Percentiles rank a stretch among this genome's conserved stretches.
These are phyloP conservation scores for Xerocomus potaroensis DNA, from an alignment of 768 basidiomycete genomes.

Conservation along the genomic window DNA sequence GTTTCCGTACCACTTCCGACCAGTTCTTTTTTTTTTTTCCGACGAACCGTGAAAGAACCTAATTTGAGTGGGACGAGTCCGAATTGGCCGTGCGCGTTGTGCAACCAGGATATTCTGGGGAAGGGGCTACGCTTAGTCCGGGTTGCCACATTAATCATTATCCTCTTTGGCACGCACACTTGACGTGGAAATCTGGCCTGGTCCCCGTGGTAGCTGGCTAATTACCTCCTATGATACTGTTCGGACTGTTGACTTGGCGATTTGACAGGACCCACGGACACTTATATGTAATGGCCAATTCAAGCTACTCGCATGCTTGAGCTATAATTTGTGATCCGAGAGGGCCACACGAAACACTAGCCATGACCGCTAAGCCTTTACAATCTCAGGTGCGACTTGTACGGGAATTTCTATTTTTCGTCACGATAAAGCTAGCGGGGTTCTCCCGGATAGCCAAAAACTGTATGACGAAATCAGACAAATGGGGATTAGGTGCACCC, in stretches of 20 bases:
- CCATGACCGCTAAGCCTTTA: constrained; percentile 13
- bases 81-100: constrained; percentile 10
- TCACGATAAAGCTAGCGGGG: constrained; percentile 10
- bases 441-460: constrained; percentile 21
- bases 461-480: constrained; percentile 18
- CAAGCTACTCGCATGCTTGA: constrained; percentile 7
- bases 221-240: constrained; percentile 18
- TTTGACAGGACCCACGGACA: constrained; percentile 23
- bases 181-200: constrained; percentile 17
- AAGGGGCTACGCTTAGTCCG: constrained; percentile 6
- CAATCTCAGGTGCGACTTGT: constrained; percentile 27
- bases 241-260: constrained; percentile 24
- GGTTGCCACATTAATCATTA: constrained; percentile 13
- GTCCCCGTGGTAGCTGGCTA: constrained; percentile 15
- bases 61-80: constrained; percentile 4
- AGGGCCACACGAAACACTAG: constrained; percentile 21
- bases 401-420: constrained; percentile 19
- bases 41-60: constrained; percentile 10
- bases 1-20: constrained; percentile 18
- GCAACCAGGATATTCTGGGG: constrained; percentile 8
- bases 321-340: constrained; percentile 18
- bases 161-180: constrained; percentile 14
- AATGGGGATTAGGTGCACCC: constrained; percentile 26
- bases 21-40: constrained; percentile 2
- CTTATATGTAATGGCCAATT: constrained; percentile 11